Conservation (phyloP, 2,329 filamentous ascomycete species). For the Xylaria sp. region DNA sequence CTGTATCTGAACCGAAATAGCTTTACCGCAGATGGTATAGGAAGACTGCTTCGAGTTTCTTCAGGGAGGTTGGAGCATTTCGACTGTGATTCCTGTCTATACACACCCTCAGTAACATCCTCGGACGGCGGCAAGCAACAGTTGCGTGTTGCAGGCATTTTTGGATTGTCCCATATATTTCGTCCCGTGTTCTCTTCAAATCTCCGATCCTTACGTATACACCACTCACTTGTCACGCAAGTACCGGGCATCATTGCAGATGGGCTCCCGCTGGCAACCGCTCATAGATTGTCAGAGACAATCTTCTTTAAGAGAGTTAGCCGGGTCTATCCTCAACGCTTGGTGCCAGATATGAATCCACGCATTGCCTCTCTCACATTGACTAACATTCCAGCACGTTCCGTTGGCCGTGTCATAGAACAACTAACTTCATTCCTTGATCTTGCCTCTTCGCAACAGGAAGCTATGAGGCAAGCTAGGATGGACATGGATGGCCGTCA, state of each 20-base stretch:
- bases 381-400: slow-evolving; percentile 64
- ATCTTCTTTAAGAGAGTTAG: slow-evolving; percentile 56
- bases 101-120: slow-evolving; percentile 27
- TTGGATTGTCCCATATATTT: slow-evolving; percentile 59
- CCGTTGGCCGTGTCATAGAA: slow-evolving; percentile 60
- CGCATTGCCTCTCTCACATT: slow-evolving; percentile 64
- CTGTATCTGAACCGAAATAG: slow-evolving; percentile 63
- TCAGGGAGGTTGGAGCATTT: slow-evolving; percentile 63
- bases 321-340: slow-evolving; percentile 58
- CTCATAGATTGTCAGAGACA: slow-evolving; percentile 58
- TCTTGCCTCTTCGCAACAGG: slow-evolving; percentile 61
- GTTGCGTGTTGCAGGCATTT: slow-evolving; percentile 55
- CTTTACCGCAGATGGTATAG: slow-evolving; percentile 57
- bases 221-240: slow-evolving; percentile 69
- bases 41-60: slow-evolving; percentile 55
- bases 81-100: slow-evolving; percentile 59
- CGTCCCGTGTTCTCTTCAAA: slow-evolving; percentile 65
- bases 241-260: slow-evolving; percentile 58
- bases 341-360: slow-evolving; percentile 66
- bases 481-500: slow-evolving; percentile 48
- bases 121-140: slow-evolving; percentile 46
- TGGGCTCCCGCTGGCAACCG: slow-evolving; percentile 51
- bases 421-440: slow-evolving; percentile 60
- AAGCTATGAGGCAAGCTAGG: slow-evolving; percentile 52
- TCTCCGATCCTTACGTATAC: slow-evolving; percentile 63